Conservation (phyloP, 73 alveolate species). For the Halteria grandinella region DNA sequence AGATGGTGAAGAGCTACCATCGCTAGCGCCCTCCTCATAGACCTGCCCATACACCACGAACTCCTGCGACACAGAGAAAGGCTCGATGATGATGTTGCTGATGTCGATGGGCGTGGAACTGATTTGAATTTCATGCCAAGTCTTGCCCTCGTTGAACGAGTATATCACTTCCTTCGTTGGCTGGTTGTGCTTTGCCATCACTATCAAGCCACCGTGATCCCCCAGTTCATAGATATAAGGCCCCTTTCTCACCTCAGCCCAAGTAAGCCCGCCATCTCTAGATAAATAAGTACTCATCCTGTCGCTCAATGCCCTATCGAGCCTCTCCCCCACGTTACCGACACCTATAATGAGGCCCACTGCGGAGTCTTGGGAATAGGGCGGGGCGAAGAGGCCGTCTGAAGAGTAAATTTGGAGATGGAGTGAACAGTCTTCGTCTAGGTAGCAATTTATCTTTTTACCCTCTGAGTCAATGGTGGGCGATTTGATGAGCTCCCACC, state of each 20-base stretch:
- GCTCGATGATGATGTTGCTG: slow-evolving; percentile 88
- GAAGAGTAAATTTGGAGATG: slow-evolving; percentile 88
- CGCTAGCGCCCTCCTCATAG: slow-evolving; percentile 71
- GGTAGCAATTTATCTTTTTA: slow-evolving; percentile 61
- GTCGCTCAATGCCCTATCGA: slow-evolving; percentile 61
- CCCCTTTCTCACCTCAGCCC: slow-evolving; percentile 91
- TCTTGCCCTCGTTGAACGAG: slow-evolving; percentile 84
- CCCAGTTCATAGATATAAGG: slow-evolving; percentile 92
- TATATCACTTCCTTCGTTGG: slow-evolving; percentile 71
- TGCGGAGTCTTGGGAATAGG: slow-evolving; percentile 81
- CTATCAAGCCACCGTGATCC: slow-evolving; percentile 93
- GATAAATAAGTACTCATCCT: slow-evolving; percentile 82
- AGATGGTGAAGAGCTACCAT: not conserved
- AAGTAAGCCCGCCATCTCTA: slow-evolving; percentile 95
- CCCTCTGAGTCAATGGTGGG: slow-evolving; percentile 80
- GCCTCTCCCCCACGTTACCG: slow-evolving; percentile 88
- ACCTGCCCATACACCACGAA: slow-evolving; percentile 87
- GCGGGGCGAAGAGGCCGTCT: slow-evolving; percentile 75
- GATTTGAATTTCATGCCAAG: slow-evolving; percentile 70
- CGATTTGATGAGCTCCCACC: slow-evolving; percentile 83
- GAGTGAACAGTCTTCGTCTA: slow-evolving; percentile 84
- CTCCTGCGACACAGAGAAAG: slow-evolving; percentile 72
- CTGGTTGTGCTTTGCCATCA: slow-evolving; percentile 79
- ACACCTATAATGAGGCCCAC: slow-evolving; percentile 88
- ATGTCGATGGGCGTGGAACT: slow-evolving; percentile 75